Base-by-base conservation (phyloP, 768 basidiomycete genomes). In the Suillus fuscotomentosus region DNA sequence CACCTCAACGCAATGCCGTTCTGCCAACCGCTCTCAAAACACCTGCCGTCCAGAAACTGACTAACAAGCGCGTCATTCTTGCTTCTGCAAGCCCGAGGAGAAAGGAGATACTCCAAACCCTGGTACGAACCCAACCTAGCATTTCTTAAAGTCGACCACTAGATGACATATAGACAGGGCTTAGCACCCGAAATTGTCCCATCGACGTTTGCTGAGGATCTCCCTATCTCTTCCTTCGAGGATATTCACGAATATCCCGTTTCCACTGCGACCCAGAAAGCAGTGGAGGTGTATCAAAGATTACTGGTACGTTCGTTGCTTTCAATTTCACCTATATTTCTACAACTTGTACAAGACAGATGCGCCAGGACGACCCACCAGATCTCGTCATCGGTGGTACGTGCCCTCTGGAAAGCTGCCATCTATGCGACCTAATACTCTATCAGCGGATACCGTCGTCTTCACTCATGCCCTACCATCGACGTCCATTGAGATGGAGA, bases 381-480 rank as follows among this genome's bases (percentile, higher is more conserved):
- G 91, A 93, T 75, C 81, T 95, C 15, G 92, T 95, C 39, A 92
- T 94, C 63, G 86, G 84, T 41, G 90, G 91, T 89, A 59, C 64
- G 80, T 60, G 8, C 42, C 55, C 36, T 47, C 13, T 31, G 41
- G 2, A 39, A 24, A 53, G 10, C 63, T 27, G 8, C 15, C 63
- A 41, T 36, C 31, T 34, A 54, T 45, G 39, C 34, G 31, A 51
- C 63, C 24, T 66, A 53, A 27, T 45, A 38, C 59, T 24, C 39
- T n/a, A 1, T 50, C 73, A 95, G 97, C 97, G 67, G 97, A 99
- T 74, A 99, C 97, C 0, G 88, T 99, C 15, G 95, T 99, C n/a
- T 80, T 99, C 48, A 90, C 89, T 5, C 91, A 91, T 69, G 82
- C 85, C 0, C 81, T 85, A 60, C 87, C 90, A 1, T 77, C 85